Percentiles rank a stretch among this genome's conserved stretches.
Evolutionary conservation across 805 yeast genomes (phyloP).

Genomic region (Starmerella powellii): DNA sequence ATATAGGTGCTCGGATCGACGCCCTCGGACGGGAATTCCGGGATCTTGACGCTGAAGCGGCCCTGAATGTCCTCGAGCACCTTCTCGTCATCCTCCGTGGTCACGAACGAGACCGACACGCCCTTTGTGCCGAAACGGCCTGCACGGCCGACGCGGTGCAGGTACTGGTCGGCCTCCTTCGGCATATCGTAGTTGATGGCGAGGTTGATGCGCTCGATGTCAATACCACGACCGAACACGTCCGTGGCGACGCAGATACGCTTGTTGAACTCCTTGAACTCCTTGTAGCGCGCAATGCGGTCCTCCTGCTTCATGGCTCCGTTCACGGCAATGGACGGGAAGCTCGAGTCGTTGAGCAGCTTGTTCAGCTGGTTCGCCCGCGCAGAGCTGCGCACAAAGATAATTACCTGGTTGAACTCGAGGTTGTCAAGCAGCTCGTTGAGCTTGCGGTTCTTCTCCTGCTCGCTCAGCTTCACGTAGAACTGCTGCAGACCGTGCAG

Average conservation of each 20-base stretch:
- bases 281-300: slow-evolving; percentile 91
- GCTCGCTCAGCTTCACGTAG: slow-evolving; percentile 78
- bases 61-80: slow-evolving; percentile 87
- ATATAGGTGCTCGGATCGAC: slow-evolving; percentile 95
- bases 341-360: slow-evolving; percentile 78
- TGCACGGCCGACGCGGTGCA: slow-evolving; percentile 99
- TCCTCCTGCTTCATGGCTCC: slow-evolving; percentile 93
- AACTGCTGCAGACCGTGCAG: slow-evolving; percentile 97
- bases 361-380: slow-evolving; percentile 89
- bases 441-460: slow-evolving; percentile 83
- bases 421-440: slow-evolving; percentile 85
- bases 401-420: slow-evolving; percentile 96
- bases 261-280: slow-evolving; percentile 94
- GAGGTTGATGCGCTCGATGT: slow-evolving; percentile 94
- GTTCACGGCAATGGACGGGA: slow-evolving; percentile 96
- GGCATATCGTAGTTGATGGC: slow-evolving; percentile 98
- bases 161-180: slow-evolving; percentile 90
- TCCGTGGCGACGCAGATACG: slow-evolving; percentile 98
- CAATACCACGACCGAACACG: slow-evolving; percentile 98
- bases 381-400: slow-evolving; percentile 79
- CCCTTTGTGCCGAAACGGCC: slow-evolving; percentile 99
- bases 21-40: slow-evolving; percentile 95
- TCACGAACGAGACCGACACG: slow-evolving; percentile 81
- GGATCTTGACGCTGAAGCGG: slow-evolving; percentile 89
- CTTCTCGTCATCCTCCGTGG: slow-evolving; percentile 77